phyloP scores from a whole-genome alignment of 1,284 basidiomycete genomes.

The Schizopora paradoxa region DNA sequence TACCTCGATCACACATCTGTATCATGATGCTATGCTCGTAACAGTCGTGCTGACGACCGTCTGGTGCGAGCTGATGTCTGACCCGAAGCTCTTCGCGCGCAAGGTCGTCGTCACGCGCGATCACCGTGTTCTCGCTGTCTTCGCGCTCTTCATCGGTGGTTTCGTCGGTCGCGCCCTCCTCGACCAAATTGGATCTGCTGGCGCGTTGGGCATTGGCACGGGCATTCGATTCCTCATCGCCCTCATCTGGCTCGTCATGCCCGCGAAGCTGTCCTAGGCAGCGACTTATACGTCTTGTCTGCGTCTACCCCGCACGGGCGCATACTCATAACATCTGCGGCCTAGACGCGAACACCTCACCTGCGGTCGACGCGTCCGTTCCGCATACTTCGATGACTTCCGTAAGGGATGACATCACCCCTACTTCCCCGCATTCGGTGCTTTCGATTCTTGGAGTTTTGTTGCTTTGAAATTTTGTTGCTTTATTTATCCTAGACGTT shows the following conservation, averaged over 20 bases:
- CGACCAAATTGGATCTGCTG: constrained; percentile 55
- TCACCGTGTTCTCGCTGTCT: constrained; percentile 65
- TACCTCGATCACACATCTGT: constrained; percentile 5
- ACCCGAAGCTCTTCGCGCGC: constrained; percentile 65
- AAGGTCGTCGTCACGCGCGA: constrained; percentile 59
- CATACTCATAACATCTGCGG: too few relatives aligned
- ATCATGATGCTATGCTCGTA: too few relatives aligned
- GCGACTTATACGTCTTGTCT: too few relatives aligned
- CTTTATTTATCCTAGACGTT: too few relatives aligned
- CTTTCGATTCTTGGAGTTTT: too few relatives aligned
- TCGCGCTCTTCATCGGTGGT: constrained; percentile 70
- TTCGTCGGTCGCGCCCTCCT: constrained; percentile 66
- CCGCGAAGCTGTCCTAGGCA: constrained; percentile 45
- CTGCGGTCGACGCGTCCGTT: too few relatives aligned
- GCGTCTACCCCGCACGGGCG: too few relatives aligned
- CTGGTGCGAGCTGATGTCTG: constrained; percentile 82
- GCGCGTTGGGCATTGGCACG: constrained; percentile 62
- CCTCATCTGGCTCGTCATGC: constrained; percentile 65
- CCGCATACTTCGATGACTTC: too few relatives aligned
- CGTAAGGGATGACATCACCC: too few relatives aligned
- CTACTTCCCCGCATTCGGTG: too few relatives aligned
- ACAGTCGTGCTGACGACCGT: constrained; percentile 70
- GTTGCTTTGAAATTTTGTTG: too few relatives aligned
- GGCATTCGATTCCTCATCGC: constrained; percentile 62
- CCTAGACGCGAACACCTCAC: too few relatives aligned